A percentile compares a stretch with the other conserved stretches of the same genome.
Evolutionary conservation across 2,329 filamentous ascomycete genomes (phyloP).

Genomic region (Talaromyces sp.): DNA sequence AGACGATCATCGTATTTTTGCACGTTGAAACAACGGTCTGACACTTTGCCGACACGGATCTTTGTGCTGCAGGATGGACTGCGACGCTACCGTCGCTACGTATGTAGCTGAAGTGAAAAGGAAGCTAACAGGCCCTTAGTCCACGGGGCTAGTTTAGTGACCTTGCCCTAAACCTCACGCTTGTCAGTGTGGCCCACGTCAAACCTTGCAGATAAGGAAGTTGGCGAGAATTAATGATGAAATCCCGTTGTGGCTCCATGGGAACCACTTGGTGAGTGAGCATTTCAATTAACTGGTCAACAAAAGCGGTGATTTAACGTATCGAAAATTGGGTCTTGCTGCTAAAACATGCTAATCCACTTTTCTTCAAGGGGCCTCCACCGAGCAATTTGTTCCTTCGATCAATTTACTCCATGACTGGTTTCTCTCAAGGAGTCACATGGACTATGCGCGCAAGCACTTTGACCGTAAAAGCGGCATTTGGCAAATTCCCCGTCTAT

Average conservation of each 20-base stretch:
- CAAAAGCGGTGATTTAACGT: neutral
- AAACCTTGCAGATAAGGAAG: neutral
- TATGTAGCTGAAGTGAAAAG: slow-evolving; percentile 12
- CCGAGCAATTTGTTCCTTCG: neutral
- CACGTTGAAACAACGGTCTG: neutral
- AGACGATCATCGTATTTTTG: neutral
- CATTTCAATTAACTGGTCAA: neutral
- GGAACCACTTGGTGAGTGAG: slow-evolving; percentile 4
- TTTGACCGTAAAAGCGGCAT: neutral
- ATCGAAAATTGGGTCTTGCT: slow-evolving; percentile 1
- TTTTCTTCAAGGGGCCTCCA: neutral
- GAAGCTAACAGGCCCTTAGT: slow-evolving; percentile 7
- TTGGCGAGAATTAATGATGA: neutral
- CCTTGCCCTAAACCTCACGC: slow-evolving; percentile 6
- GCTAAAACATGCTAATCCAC: slow-evolving; percentile 9
- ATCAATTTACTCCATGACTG: neutral
- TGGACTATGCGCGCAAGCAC: neutral
- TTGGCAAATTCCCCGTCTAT: neutral
- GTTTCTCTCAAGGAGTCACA: neutral
- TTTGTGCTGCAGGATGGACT: slow-evolving; percentile 2
- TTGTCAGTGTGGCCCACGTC: slow-evolving; percentile 8
- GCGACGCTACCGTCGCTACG: slow-evolving; percentile 3
- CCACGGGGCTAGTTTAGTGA: slow-evolving; percentile 9
- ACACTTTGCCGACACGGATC: neutral
- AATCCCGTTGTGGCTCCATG: neutral